Percentiles rank a stretch among this genome's conserved stretches.
Conservation (phyloP, 345 rosid species). For the Crucihimalaya himalaica region DNA sequence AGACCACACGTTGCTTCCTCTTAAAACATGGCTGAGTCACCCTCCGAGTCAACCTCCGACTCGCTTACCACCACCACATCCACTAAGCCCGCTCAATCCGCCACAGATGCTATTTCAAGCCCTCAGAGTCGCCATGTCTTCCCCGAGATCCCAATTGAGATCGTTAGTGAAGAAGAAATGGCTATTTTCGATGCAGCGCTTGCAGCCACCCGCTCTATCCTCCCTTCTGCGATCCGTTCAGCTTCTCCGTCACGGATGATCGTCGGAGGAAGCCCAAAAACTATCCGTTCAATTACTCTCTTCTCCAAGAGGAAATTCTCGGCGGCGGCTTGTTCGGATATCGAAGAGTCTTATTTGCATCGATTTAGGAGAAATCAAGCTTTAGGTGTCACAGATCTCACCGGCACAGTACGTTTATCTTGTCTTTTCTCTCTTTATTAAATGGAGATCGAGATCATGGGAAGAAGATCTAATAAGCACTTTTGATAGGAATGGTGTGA, state of each 20-base stretch:
- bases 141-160: conserved; percentile 66
- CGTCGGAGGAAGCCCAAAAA: conserved; percentile 30
- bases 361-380: conserved; percentile 60
- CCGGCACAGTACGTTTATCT: conserved; percentile 50
- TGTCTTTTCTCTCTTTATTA: no score
- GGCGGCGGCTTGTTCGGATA: conserved; percentile 31
- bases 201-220: conserved; percentile 54
- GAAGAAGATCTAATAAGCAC: not conserved
- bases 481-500: conserved; percentile 82
- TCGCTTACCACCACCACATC: conserved; percentile 29
- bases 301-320: conserved; percentile 49
- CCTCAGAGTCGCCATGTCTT: not conserved
- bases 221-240: conserved; percentile 40
- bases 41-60: conserved; percentile 38
- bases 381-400: conserved; percentile 68
- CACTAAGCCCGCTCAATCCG: conserved; percentile 31
- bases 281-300: conserved; percentile 42
- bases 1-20: conserved; percentile 17
- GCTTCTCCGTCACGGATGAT: conserved; percentile 36
- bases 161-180: conserved; percentile 89
- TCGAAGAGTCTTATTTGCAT: conserved; percentile 66
- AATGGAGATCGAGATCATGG: not conserved
- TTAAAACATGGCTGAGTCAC: conserved; percentile 51
- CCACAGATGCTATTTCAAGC: conserved; percentile 8
- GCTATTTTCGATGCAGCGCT: conserved; percentile 70